Base-by-base conservation (phyloP, 129 eudicot species). In the Heracleum sosnowskyi region DNA sequence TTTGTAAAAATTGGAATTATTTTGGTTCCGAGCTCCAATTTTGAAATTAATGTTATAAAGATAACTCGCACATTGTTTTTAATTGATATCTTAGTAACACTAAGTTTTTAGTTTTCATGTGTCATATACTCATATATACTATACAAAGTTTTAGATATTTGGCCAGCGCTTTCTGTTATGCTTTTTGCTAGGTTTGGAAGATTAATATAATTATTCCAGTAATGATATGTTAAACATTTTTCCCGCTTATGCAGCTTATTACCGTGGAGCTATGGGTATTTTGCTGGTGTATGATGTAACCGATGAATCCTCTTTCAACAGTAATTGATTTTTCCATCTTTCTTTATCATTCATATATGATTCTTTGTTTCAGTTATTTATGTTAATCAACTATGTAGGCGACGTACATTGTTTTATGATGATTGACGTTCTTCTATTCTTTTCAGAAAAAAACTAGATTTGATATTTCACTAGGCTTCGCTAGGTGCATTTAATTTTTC, bases 231-330 rank as follows among this genome's bases (percentile, higher is more conserved):
- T 44, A 57, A 57, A 49, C 24, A 78, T 39, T 69, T 13, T 28
- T 57, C 64, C 39, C 33, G 81, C 75, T 28, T 70, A 75, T 83
- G 91, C 92, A 93, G 98, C 98, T 78, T 93, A 93, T 79, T 93
- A 93, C 78, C 98, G 98, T 57, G 98, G 98, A 84, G 98, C 98
- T 69, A 93, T 90, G 98, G 98, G 98, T 82, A 93, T 93, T 78
- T 82, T 93, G 83, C 89, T 93, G 87, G 98, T 93, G 80, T 93
- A 93, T 83, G 98, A 93, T 81, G 98, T 93, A 64, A 93, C 98
- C 34, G 98, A 93, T 76, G 98, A 93, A 75, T 85, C 98, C 40
- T 93, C 98, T 49, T 93, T 93, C 79, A 93, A 93, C 84, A 93
- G 98, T 95, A 90, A 95, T 64, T 81, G 51, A 82, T 39, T 79